Evolutionary conservation across 2,329 filamentous ascomycete genomes (phyloP).

Genomic region (Mycogone perniciosa): DNA sequence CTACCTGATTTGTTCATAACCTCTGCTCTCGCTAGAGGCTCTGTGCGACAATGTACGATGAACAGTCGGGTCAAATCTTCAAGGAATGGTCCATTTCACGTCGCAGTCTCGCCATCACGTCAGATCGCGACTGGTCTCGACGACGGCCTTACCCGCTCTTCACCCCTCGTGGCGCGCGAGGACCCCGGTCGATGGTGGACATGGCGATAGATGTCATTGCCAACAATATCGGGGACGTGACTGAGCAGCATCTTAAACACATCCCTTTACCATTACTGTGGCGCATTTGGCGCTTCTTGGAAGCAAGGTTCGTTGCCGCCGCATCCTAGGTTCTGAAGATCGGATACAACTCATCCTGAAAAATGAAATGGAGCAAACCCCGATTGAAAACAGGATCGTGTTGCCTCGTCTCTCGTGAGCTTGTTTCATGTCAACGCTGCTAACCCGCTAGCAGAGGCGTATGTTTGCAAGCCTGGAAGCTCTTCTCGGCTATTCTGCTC

Average conservation of each 20-base stretch:
- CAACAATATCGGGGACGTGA: constrained; percentile 31
- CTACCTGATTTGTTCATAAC: constrained; percentile 3
- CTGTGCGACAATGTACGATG: constrained; percentile 27
- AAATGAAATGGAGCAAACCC: neutral
- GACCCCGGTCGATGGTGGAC: constrained; percentile 33
- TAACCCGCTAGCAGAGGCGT: constrained; percentile 23
- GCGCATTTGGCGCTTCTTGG: constrained; percentile 35
- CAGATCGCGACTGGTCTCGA: constrained; percentile 32
- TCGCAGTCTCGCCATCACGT: constrained; percentile 16
- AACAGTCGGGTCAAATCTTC: constrained; percentile 30
- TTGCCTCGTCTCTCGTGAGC: neutral
- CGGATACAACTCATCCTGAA: neutral
- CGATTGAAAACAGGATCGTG: no score
- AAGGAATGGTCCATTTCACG: constrained; percentile 31
- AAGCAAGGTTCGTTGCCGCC: constrained; percentile 29
- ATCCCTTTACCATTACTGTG: constrained; percentile 30
- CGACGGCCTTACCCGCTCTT: constrained; percentile 23
- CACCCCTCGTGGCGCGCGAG: constrained; percentile 22
- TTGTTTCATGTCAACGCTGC: neutral
- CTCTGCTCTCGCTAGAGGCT: neutral
- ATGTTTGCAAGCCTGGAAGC: constrained; percentile 35
- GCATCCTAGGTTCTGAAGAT: neutral
- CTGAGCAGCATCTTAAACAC: constrained; percentile 26
- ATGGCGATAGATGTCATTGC: constrained; percentile 34
- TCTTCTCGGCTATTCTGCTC: constrained; percentile 30